Evolutionary conservation across 352 stramenopile species (phyloP), one percentile per base, ranked within the genome.

Genomic region (Phytophthora citricola): DNA sequence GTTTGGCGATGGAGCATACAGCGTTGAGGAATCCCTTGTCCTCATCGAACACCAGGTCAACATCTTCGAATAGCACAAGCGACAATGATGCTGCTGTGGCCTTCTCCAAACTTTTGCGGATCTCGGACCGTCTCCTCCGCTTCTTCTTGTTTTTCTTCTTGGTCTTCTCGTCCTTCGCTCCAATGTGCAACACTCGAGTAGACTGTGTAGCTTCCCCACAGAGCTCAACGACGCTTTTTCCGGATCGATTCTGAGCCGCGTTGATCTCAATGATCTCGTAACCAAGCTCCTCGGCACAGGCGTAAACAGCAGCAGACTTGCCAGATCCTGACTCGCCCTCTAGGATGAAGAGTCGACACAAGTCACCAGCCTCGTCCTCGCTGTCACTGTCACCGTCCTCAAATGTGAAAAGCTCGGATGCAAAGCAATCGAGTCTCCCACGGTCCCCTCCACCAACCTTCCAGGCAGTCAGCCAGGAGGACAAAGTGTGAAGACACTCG

Each of bases 191-290:
- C 24, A 94, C 87, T 45, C 87, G 79, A 10, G 72, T 95, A 2
- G 87, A 95, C 53, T 95, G 87, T 1, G 87, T 95, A 24, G 87
- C 87, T 72, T 95, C 87, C n/a, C 87, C 87, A 14, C 81, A 85
- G 17, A 95, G 80, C 48, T 93, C 84, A 6, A 93, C 60, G 32
- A 95, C 68, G 12, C 76, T 79, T 41, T 89, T 87, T 12, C 87
- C 85, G 1, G 82, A 86, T 2, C 87, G 87, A 47, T 81, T 83
- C 52, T 93, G 86, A 27, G 82, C 83, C 1, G 87, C 87, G 48
- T 95, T 93, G 65, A 95, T 93, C 58, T 95, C 87, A 43, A 95
- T 91, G 29, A 95, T 85, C 54, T 95, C 67, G 60, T 89, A 95
- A 7, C 87, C 87, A 17, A 94, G 66, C 58, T 94, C 87, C 58